Base-by-base conservation (phyloP, 306 rosid species). In the Prunus kanzakura region DNA sequence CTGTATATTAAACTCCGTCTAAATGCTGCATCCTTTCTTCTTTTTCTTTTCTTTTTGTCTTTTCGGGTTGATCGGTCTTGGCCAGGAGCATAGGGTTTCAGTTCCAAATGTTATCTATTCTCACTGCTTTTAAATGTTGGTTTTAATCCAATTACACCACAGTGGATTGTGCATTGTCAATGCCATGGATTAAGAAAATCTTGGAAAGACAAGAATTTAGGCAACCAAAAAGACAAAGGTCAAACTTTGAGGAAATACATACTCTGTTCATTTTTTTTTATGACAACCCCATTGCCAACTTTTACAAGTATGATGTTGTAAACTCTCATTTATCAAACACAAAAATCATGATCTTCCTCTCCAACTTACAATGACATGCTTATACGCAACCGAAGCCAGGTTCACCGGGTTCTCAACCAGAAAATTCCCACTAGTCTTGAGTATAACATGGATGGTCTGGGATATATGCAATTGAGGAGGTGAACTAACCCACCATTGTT, bases 291-390 rank as follows among this genome's bases (percentile, higher is more conserved):
- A 29, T 3, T 32, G 12, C 47, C 46, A 9, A 35, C 25, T 35
- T 18, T 64, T 35, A 64, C 69, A 32, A 64, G 69, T 64, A 64
- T 64, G 23, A 64, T 64, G 69, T 29, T 62, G 45, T 18, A 32
- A 32, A 16, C 46, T 18, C 68, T 64, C 69, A 62, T 19, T 8
- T 64, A 32, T 64, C 47, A 18, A 19, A 32, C 69, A 64, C 47
- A 35, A 64, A 15, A 64, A 64, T 35, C 69, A 64, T 11, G 49
- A 64, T 18, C 19, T 64, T 19, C 27, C 25, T 6, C 8, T 64
- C 25, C 0, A 64, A 32, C 49, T 29, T 64, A 64, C 68, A 8
- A 35, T 35, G 49, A 64, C 6, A 5, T 35, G 27, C n/a, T 62
- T 29, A 30, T 9, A 29, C 22, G 6, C 10, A 2, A 62, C n/a